These are phyloP conservation scores for Biscogniauxia marginata DNA, from an alignment of 2,329 filamentous ascomycete species.

Conservation along the genomic window DNA sequence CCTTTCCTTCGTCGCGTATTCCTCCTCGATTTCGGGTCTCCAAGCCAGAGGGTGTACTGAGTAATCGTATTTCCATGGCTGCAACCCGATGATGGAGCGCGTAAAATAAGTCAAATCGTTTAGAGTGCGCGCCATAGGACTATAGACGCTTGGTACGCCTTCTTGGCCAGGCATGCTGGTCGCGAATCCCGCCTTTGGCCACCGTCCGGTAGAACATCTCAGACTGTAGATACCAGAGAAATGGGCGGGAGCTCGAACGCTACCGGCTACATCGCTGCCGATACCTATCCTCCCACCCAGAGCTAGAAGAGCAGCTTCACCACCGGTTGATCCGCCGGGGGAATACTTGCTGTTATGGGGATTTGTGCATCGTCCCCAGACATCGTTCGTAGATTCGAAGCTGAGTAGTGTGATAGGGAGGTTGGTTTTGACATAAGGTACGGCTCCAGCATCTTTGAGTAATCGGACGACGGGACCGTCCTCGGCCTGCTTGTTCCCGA, in stretches of 20 bases:
- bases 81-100: constrained; percentile 71
- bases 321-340: constrained; percentile 85
- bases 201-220: constrained; percentile 83
- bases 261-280: constrained; percentile 87
- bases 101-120: constrained; percentile 84
- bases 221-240: constrained; percentile 88
- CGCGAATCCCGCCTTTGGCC: constrained; percentile 79
- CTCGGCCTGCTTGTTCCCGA: constrained; percentile 60
- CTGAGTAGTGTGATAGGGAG: constrained; percentile 82
- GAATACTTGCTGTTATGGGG: constrained; percentile 83
- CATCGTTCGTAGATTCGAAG: constrained; percentile 74
- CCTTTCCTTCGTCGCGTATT: constrained; percentile 59
- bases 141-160: constrained; percentile 84
- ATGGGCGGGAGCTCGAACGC: constrained; percentile 81
- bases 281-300: constrained; percentile 84
- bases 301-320: constrained; percentile 79
- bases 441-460: constrained; percentile 81
- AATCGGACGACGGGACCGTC: constrained; percentile 75
- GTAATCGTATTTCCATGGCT: constrained; percentile 87
- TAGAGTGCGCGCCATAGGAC: constrained; percentile 86
- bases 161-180: constrained; percentile 94
- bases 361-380: constrained; percentile 83
- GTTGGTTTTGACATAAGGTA: constrained; percentile 93
- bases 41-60: constrained; percentile 83
- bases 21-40: constrained; percentile 60